These are phyloP conservation scores for Picochlorum sp. DNA, from an alignment of 139 green algal species.

Conservation along the genomic window DNA sequence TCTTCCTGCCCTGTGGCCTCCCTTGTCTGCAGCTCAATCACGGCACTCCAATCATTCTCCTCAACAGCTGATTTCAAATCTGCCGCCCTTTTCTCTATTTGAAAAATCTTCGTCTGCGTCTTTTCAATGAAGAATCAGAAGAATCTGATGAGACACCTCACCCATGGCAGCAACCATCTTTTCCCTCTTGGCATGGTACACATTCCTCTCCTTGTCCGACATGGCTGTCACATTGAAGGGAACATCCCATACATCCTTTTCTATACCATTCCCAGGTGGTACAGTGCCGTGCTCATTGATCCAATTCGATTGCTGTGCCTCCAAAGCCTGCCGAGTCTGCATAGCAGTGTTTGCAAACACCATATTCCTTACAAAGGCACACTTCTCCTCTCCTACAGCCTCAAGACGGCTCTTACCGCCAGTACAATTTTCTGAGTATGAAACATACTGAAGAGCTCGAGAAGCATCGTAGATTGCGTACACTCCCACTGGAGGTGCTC, in stretches of 20 bases:
- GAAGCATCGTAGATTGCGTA: constrained; percentile 70
- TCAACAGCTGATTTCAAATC: constrained; percentile 46
- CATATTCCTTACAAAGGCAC: constrained; percentile 49
- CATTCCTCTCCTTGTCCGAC: constrained; percentile 42
- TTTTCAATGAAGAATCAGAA: neutral
- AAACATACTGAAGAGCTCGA: constrained; percentile 69
- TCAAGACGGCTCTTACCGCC: constrained; percentile 47
- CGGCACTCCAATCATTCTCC: constrained; percentile 70
- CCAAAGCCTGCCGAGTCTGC: constrained; percentile 48
- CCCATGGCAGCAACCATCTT: constrained; percentile 44
- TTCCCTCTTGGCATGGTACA: constrained; percentile 74
- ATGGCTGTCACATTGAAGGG: constrained; percentile 13
- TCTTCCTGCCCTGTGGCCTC: constrained; percentile 11
- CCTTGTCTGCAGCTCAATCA: constrained; percentile 69
- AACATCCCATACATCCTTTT: constrained; percentile 48
- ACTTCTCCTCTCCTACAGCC: constrained; percentile 42
- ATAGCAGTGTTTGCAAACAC: constrained; percentile 78
- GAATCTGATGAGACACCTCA: constrained; percentile 43
- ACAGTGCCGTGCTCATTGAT: constrained; percentile 46
- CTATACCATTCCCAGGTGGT: constrained; percentile 67
- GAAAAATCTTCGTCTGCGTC: constrained; percentile 37
- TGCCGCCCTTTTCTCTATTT: neutral
- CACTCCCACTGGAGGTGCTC: constrained; percentile 45
- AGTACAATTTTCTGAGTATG: constrained; percentile 77
- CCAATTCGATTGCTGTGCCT: constrained; percentile 55